phyloP scores from a whole-genome alignment of 495 filamentous ascomycete species.

The Amniculicola lignicola region DNA sequence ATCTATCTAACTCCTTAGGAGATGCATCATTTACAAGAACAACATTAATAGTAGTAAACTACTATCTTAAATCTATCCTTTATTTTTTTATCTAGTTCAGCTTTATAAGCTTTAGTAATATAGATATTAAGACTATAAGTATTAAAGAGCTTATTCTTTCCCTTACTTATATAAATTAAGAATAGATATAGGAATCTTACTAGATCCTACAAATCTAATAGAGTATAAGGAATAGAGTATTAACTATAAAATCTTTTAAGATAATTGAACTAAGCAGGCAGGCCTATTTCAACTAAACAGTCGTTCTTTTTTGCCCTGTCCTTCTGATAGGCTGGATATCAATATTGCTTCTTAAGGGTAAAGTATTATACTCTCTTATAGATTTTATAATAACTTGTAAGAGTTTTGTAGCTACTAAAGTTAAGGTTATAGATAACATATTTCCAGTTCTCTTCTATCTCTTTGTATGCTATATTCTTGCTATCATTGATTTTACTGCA shows the following conservation, averaged over 20 bases:
- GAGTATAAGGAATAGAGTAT: slow-evolving; percentile 4
- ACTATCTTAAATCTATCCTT: not conserved
- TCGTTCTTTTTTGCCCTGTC: slow-evolving; percentile 1
- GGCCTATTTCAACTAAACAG: slow-evolving; percentile 1
- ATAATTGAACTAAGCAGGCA: slow-evolving; percentile 1
- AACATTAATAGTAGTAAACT: slow-evolving; percentile 6
- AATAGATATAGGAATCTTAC: too few species aligned
- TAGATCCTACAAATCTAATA: not conserved
- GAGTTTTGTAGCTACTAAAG: slow-evolving; percentile 2
- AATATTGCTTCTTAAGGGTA: slow-evolving; percentile 2
- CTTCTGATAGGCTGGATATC: slow-evolving; percentile 1
- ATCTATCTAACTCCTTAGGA: slow-evolving; percentile 2
- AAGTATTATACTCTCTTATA: not conserved
- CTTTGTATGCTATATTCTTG: not conserved
- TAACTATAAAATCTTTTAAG: too few species aligned
- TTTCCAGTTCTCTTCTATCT: too few species aligned
- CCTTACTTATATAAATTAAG: too few species aligned
- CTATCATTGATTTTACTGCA: not conserved
- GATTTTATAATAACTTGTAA: not conserved
- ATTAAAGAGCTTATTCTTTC: too few species aligned
- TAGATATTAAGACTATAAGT: too few species aligned
- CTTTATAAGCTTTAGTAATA: too few species aligned
- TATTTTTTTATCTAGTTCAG: slow-evolving; percentile 1
- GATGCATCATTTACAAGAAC: slow-evolving; percentile 2
- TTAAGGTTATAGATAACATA: too few species aligned